Base-by-base conservation (phyloP, 2,329 filamentous ascomycete species). In the Atkinsonella hypoxylon region DNA sequence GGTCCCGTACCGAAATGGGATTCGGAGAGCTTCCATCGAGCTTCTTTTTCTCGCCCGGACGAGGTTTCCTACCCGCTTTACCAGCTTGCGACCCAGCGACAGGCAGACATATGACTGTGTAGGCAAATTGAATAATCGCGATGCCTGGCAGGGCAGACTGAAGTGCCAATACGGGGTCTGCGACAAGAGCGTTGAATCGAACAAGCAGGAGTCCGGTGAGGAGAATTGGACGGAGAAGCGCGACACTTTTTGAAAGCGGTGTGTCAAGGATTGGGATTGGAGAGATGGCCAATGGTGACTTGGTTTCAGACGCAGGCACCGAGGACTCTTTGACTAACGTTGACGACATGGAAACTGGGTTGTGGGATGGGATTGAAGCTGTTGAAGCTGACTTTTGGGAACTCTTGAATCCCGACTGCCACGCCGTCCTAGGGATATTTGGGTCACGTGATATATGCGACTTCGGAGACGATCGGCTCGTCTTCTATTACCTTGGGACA, bases 81-180 rank as follows among this genome's bases (percentile, higher is more conserved):
- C 54, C 64, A 15, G 62, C 62, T 50, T 68, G 61, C 48, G 74
- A 68, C 52, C 79, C 70, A 2, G 80, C 81, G 8, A 79, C 71
- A 1, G 84, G 83, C 26, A 89, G 71, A 51, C 83, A 85, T 40
- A 79, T 56, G 12, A 82, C 65, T 4, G 77, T 77, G 59, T 87
- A 87, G 11, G 66, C 69, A 12, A 74, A 70, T 65, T 95, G 89
- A 3, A 89, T 63, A 4, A 74, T 66, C 3, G 78, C 76, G 13
- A 90, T 71, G 12, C 80, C 75, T 0, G 83, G 75, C 2, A 91
- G 69, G 2, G 82, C 72, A 31, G 64, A 74, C 13, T 77, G 65
- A 38, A 95, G 75, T 7, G 83, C 77, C 15, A 75, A 67, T 2
- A 84, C 76, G 0, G 89, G 87, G 56, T 90, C 78, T 15, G 74